A percentile compares a stretch with the other conserved stretches of the same genome.
Conservation (phyloP, 1,284 basidiomycete species). For the Entoloma clypeatum region DNA sequence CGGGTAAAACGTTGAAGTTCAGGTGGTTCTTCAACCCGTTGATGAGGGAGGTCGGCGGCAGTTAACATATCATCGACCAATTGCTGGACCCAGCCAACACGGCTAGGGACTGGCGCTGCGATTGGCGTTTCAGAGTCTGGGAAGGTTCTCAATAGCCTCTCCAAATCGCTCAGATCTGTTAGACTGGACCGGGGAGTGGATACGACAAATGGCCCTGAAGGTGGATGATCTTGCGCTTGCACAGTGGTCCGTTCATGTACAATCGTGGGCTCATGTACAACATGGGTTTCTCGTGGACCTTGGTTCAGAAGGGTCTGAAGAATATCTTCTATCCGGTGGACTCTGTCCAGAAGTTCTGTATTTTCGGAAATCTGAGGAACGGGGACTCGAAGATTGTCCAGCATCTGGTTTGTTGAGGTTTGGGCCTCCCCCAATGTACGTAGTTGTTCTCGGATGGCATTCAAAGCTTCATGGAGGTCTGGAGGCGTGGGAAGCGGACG, state of each 20-base stretch:
- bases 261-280: slow-evolving; percentile 16
- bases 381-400: slow-evolving; percentile 39
- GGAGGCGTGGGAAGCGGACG: slow-evolving; percentile 36
- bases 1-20: slow-evolving; percentile 51
- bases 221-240: neutral
- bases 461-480: slow-evolving; percentile 39
- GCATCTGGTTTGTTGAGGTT: slow-evolving; percentile 47
- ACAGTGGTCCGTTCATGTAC: slow-evolving; percentile 9
- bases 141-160: slow-evolving; percentile 1
- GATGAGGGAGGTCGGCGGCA: slow-evolving; percentile 36
- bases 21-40: slow-evolving; percentile 48
- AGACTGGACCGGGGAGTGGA: too few relatives aligned
- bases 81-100: slow-evolving; percentile 51
- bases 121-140: slow-evolving; percentile 7
- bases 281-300: slow-evolving; percentile 23
- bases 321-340: slow-evolving; percentile 41
- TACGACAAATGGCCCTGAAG: too few relatives aligned
- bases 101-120: slow-evolving; percentile 19
- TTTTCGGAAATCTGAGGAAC: slow-evolving; percentile 27
- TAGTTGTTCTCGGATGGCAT: slow-evolving; percentile 49
- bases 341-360: slow-evolving; percentile 34
- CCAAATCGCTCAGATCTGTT: slow-evolving; percentile 4
- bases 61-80: slow-evolving; percentile 58
- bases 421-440: slow-evolving; percentile 56
- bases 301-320: slow-evolving; percentile 34